Percentiles rank a stretch among this genome's conserved stretches.
These are phyloP conservation scores for Aspergillus cavernicola DNA, from an alignment of 495 filamentous ascomycete genomes.

Conservation along the genomic window DNA sequence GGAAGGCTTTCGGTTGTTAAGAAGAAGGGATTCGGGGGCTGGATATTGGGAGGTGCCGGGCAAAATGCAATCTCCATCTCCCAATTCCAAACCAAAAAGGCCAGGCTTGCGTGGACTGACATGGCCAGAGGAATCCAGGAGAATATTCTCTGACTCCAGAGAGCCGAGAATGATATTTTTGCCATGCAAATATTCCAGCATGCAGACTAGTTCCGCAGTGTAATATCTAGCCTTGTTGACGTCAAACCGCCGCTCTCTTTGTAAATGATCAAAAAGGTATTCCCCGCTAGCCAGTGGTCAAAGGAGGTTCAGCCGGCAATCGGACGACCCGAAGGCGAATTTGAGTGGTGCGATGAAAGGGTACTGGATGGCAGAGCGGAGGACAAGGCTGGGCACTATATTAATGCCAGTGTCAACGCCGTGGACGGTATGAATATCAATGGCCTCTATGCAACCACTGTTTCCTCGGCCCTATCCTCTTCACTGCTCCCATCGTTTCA, in stretches of 20 bases:
- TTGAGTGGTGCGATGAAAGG: constrained; percentile 8
- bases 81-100: background rate
- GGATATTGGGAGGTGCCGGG: background rate
- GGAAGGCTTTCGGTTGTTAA: constrained; percentile 1
- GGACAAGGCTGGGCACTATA: background rate
- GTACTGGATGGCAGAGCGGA: constrained; percentile 9
- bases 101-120: constrained; percentile 7
- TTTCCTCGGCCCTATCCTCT: too few species aligned
- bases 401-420: too few species aligned
- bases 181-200: constrained; percentile 9
- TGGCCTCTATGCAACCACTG: too few species aligned
- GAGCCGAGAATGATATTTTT: constrained; percentile 4
- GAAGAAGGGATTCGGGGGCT: background rate
- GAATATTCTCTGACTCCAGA: constrained; percentile 5
- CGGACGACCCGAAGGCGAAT: constrained; percentile 1
- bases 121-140: constrained; percentile 9
- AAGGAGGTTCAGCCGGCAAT: constrained; percentile 2
- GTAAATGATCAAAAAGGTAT: constrained; percentile 11
- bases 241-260: constrained; percentile 7
- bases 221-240: constrained; percentile 9
- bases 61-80: background rate
- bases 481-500: too few species aligned
- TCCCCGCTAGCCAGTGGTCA: constrained; percentile 8
- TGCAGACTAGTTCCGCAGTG: constrained; percentile 10
- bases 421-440: too few species aligned